A percentile compares a stretch with the other conserved stretches of the same genome.
Conservation (phyloP, 441 rosid genomes). For the Geranium incanum region DNA sequence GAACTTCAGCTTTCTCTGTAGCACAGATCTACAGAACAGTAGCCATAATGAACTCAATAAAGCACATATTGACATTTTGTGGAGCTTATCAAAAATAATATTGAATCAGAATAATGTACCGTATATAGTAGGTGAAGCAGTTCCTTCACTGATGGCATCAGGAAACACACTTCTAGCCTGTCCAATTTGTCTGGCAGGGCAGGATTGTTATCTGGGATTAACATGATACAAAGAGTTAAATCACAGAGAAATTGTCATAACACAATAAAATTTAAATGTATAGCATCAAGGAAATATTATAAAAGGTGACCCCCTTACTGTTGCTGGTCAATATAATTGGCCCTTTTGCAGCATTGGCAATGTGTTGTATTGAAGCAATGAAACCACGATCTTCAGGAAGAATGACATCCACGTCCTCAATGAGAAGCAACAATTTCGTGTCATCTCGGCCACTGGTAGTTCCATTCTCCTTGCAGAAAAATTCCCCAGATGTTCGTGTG, state of each 20-base stretch:
- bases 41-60: constrained; percentile 18
- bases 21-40: constrained; percentile 53
- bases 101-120: constrained; percentile 36
- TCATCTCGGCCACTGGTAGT: constrained; percentile 30
- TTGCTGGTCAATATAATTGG: constrained; percentile 81
- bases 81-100: constrained; percentile 17
- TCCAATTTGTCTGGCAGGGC: constrained; percentile 64
- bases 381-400: constrained; percentile 93
- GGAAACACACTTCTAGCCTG: constrained; percentile 55
- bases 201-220: constrained; percentile 47
- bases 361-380: constrained; percentile 68
- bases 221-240: constrained; percentile 20
- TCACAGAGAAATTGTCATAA: constrained; percentile 15
- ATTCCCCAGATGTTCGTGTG: constrained; percentile 27
- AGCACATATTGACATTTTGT: constrained; percentile 11
- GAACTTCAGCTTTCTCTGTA: constrained; percentile 51
- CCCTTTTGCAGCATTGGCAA: constrained; percentile 80
- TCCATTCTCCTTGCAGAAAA: constrained; percentile 24
- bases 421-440: constrained; percentile 67
- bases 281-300: constrained; percentile 16
- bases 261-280: neutral
- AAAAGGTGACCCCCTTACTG: constrained; percentile 42
- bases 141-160: constrained; percentile 48
- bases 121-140: constrained; percentile 43
- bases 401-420: constrained; percentile 84